These are phyloP conservation scores for Zymoseptoria ardabiliae DNA, from an alignment of 2,329 filamentous ascomycete genomes.

Conservation along the genomic window DNA sequence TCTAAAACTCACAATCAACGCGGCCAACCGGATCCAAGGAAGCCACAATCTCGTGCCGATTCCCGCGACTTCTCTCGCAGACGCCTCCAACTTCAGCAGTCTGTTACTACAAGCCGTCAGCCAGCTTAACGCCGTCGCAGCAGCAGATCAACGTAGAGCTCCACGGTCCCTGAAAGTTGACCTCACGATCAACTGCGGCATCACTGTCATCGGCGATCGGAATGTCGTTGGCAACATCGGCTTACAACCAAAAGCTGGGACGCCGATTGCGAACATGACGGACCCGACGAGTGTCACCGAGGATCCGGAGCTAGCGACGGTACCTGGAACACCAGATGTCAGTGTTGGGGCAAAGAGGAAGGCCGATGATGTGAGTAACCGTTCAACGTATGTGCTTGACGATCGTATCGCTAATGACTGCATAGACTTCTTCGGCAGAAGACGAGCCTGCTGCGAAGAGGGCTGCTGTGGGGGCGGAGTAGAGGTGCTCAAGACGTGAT, in stretches of 20 bases:
- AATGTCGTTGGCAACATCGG: constrained; percentile 28
- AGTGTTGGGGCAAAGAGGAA: constrained; percentile 27
- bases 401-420: background rate
- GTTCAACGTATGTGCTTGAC: background rate
- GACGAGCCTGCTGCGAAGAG: constrained; percentile 16
- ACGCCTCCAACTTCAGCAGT: constrained; percentile 38
- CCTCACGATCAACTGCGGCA: constrained; percentile 33
- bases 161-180: constrained; percentile 43
- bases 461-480: constrained; percentile 6
- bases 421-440: constrained; percentile 3
- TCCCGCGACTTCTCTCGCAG: constrained; percentile 27
- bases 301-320: background rate
- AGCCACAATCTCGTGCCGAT: constrained; percentile 46
- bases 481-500: background rate
- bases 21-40: constrained; percentile 41
- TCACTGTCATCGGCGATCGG: constrained; percentile 25
- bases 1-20: constrained; percentile 44
- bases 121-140: constrained; percentile 34
- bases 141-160: constrained; percentile 30
- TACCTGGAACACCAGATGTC: constrained; percentile 4
- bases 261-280: background rate
- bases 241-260: constrained; percentile 19
- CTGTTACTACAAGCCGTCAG: constrained; percentile 41
- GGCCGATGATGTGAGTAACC: constrained; percentile 15
- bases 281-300: constrained; percentile 3